Evolutionary conservation across 2,329 filamentous ascomycete species (phyloP).

Genomic region (Metarhizium humberi): DNA sequence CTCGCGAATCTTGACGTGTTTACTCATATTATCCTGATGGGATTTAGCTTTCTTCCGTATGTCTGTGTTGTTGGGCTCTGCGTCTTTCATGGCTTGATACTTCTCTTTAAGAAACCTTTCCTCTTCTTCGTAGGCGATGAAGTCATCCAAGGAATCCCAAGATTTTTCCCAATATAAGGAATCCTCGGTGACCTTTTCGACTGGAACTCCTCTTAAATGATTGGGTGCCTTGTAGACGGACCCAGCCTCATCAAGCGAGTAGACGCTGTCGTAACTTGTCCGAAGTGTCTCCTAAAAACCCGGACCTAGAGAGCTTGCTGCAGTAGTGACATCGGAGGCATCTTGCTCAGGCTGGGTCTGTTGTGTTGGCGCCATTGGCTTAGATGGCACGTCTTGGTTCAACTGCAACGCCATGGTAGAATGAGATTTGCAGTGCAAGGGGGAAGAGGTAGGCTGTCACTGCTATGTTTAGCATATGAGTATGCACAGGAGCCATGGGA

Average conservation of each 20-base stretch:
- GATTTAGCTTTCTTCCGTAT: conserved; percentile 12
- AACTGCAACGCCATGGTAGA: neutral
- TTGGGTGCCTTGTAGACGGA: conserved; percentile 15
- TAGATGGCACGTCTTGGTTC: neutral
- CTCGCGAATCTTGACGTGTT: conserved; percentile 23
- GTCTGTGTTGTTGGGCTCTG: conserved; percentile 6
- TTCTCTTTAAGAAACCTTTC: conserved; percentile 14
- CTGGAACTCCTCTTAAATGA: conserved; percentile 16
- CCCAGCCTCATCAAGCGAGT: conserved; percentile 13
- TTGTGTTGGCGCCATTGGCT: neutral
- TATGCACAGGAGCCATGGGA: too few species aligned
- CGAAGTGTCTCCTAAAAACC: conserved; percentile 10
- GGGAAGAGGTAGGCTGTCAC: neutral
- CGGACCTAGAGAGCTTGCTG: neutral
- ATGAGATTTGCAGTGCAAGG: neutral
- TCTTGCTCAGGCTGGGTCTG: neutral
- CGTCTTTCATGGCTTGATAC: neutral
- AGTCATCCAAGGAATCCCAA: conserved; percentile 21
- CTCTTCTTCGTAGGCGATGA: conserved; percentile 15
- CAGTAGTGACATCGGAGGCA: too few species aligned
- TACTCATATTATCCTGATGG: conserved; percentile 22
- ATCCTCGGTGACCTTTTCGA: conserved; percentile 18
- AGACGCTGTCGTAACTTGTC: conserved; percentile 10
- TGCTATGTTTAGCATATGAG: too few species aligned
- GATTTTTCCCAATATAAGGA: conserved; percentile 19